Percentiles rank a stretch among this genome's conserved stretches.
Conservation (phyloP, 192 early-diverging fungal genomes). For the Coemansia sp. region DNA sequence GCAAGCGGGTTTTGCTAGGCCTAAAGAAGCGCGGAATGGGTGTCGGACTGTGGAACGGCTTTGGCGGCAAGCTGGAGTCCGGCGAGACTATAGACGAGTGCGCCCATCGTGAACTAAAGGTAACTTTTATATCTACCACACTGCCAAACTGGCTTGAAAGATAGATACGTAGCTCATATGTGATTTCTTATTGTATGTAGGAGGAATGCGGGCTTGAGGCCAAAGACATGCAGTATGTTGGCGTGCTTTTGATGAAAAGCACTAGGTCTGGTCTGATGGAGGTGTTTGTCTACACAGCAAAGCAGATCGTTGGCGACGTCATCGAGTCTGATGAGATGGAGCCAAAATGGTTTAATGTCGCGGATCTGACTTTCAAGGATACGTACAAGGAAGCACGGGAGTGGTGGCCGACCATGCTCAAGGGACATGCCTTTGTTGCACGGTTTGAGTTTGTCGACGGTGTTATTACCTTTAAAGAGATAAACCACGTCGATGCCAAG, state of each 20-base stretch:
- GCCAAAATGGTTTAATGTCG: constrained; percentile 66
- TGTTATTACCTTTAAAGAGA: constrained; percentile 11
- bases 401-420: constrained; percentile 50
- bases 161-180: neutral
- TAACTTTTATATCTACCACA: constrained; percentile 6
- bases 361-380: constrained; percentile 60
- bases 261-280: constrained; percentile 48
- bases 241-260: constrained; percentile 63
- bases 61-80: constrained; percentile 75
- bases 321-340: constrained; percentile 76
- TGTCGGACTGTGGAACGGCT: constrained; percentile 68
- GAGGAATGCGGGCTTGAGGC: constrained; percentile 62
- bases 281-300: constrained; percentile 63
- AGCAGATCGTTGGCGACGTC: constrained; percentile 53
- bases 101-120: constrained; percentile 66
- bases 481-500: constrained; percentile 9
- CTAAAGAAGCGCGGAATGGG: constrained; percentile 83
- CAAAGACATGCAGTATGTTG: constrained; percentile 51
- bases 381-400: constrained; percentile 52
- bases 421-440: constrained; percentile 26
- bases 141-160: neutral
- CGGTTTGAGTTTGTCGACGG: constrained; percentile 30
- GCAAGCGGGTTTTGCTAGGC: constrained; percentile 62
- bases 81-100: constrained; percentile 66
- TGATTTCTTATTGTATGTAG: constrained; percentile 17